Conservation (phyloP, 2,329 filamentous ascomycete genomes). For the Diaporthe citriasiana region DNA sequence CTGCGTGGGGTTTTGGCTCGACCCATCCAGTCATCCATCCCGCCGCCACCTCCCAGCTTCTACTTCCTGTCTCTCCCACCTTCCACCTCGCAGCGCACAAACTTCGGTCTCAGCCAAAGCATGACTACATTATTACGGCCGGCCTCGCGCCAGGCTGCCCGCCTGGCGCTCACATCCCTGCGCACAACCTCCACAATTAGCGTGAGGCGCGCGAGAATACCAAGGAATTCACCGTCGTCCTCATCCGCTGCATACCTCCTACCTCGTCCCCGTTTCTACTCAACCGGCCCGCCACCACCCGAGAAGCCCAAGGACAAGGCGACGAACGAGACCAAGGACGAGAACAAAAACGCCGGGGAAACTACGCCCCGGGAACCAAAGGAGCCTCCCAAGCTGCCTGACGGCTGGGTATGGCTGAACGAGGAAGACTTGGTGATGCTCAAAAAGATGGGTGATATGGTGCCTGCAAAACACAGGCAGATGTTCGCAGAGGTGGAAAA, state of each 20-base stretch:
- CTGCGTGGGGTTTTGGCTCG: conserved; percentile 35
- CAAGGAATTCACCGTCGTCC: conserved; percentile 43
- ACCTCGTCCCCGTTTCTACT: conserved; percentile 46
- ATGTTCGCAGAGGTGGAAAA: conserved; percentile 72
- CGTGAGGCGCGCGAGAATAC: conserved; percentile 43
- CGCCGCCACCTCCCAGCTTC: conserved; percentile 31
- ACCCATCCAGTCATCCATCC: conserved; percentile 39
- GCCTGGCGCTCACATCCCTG: conserved; percentile 46
- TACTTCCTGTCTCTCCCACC: neutral
- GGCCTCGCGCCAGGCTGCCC: conserved; percentile 49
- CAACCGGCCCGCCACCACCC: conserved; percentile 42
- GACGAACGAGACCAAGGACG: conserved; percentile 16
- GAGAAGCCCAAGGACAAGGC: conserved; percentile 35
- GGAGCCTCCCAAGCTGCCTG: conserved; percentile 51
- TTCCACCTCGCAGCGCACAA: neutral
- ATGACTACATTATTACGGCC: conserved; percentile 49
- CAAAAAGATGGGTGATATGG: conserved; percentile 70
- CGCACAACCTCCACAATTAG: conserved; percentile 46
- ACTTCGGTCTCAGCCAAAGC: neutral
- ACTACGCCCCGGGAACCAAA: conserved; percentile 10
- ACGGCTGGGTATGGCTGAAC: conserved; percentile 62
- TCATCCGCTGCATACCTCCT: conserved; percentile 42
- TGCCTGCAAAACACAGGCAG: conserved; percentile 74
- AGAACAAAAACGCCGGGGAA: conserved; percentile 12
- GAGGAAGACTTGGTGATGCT: conserved; percentile 66